Evolutionary conservation across 2,329 filamentous ascomycete genomes (phyloP), one percentile per base, ranked within the genome.

Genomic region (Fusarium burgessii): DNA sequence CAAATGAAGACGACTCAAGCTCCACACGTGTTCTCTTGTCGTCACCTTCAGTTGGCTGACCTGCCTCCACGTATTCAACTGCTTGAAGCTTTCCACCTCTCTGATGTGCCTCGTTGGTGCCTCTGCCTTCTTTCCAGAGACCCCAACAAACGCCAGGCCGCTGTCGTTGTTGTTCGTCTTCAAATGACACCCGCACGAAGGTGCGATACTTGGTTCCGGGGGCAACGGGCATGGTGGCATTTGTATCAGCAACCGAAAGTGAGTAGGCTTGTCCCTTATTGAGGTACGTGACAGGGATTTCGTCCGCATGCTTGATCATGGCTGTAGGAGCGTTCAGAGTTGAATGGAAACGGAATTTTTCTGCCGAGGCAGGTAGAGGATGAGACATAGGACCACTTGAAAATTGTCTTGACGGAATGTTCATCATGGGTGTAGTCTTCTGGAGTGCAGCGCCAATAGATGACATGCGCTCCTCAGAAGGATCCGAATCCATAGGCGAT

Each of bases 201-300:
- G 95, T 98, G 58, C 96, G 90, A 78, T 98, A 98, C 72, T 88
- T 92, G 17, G 91, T 85, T 12, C 90, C 90, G 7, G 87, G 87
- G 1, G 84, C 80, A 36, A 88, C 83, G 5, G 89, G 86, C 7
- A 91, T 82, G 3, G 87, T 84, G 3, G 92, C 88, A 9, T 86
- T 85, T 0, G 92, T 96, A 78, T 99, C 96, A 49, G 92, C 85
- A 32, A 99, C 88, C 5, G 93, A 92, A 20, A 99, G 85, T 0
- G 93, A 93, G 79, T 99, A 99, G 18, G 94, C 93, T 79, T 98
- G 95, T 27, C 95, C 95, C 81, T 98, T 98, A 84, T 99, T 99
- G 20, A 99, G 88, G 78, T 99, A 99, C 0, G 95, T 98, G n/a
- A 98, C 90, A 0, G 96, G 96, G 27, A 98, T 97, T 79, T 98